A percentile compares a stretch with the other conserved stretches of the same genome.
Evolutionary conservation across 345 rosid genomes (phyloP).

Genomic region (Cardiospermum halicacabum): DNA sequence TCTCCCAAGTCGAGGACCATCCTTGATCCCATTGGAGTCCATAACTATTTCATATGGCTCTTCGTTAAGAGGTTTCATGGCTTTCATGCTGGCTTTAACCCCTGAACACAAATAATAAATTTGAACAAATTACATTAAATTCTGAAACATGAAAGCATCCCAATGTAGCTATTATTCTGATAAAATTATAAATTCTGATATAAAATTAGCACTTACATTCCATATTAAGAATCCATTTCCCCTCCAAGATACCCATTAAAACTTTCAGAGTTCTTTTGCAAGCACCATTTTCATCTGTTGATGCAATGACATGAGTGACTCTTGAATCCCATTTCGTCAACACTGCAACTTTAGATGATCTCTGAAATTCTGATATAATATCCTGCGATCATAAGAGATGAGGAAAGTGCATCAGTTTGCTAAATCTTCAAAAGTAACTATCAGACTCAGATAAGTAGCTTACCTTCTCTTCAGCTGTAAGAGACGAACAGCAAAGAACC

Average conservation of each 20-base stretch:
- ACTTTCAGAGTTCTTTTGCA: constrained; percentile 83
- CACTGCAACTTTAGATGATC: constrained; percentile 45
- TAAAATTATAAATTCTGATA: not conserved
- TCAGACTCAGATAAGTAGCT: not conserved
- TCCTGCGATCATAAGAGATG: constrained; percentile 48
- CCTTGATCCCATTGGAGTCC: constrained; percentile 69
- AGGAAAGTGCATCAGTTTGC: constrained; percentile 1
- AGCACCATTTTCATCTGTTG: constrained; percentile 72
- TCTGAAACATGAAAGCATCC: not conserved
- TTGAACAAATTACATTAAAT: constrained; percentile 2
- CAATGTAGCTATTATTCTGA: no score
- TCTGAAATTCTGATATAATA: constrained; percentile 52
- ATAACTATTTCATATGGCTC: constrained; percentile 56
- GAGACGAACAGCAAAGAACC: constrained; percentile 81
- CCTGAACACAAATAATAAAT: constrained; percentile 32
- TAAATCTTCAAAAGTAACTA: not conserved
- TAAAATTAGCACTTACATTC: constrained; percentile 53
- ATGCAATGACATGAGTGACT: constrained; percentile 82
- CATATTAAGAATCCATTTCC: constrained; percentile 79
- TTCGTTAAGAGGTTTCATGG: constrained; percentile 49
- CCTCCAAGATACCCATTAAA: constrained; percentile 82
- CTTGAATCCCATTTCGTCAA: constrained; percentile 58
- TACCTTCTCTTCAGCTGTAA: constrained; percentile 66
- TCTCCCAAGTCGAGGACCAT: constrained; percentile 79
- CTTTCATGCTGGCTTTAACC: constrained; percentile 63